Conservation (phyloP, 78 protist species). For the Paulinella micropora region DNA sequence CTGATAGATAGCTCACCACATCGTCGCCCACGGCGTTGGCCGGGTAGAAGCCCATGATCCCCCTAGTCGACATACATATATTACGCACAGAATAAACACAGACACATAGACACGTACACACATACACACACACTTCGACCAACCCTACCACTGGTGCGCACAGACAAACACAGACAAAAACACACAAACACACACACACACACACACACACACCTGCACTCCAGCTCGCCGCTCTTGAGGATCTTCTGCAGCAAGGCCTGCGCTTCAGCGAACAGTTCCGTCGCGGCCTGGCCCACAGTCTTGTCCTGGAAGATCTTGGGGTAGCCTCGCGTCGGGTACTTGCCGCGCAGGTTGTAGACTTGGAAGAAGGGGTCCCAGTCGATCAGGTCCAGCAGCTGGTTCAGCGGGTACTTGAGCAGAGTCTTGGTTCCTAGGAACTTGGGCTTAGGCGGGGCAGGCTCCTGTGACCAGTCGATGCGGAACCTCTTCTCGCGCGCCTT, state of each 20-base stretch:
- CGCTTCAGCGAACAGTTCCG: conserved; percentile 74
- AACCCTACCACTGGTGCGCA: too few relatives aligned
- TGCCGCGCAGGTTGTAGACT: conserved; percentile 70
- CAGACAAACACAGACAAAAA: too few relatives aligned
- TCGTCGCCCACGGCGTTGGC: conserved; percentile 82
- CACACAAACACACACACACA: too few relatives aligned
- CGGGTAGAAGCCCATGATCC: conserved; percentile 65
- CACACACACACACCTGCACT: too few relatives aligned
- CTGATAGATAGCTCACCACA: not conserved
- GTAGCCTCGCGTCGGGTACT: conserved; percentile 88
- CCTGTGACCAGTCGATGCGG: conserved; percentile 37
- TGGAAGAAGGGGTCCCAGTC: conserved; percentile 82
- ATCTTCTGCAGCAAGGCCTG: conserved; percentile 52
- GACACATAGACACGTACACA: too few relatives aligned
- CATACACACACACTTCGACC: too few relatives aligned
- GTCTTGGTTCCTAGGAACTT: conserved; percentile 25
- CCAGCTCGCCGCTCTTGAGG: conserved; percentile 39
- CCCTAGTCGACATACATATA: not conserved
- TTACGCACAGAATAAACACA: too few relatives aligned
- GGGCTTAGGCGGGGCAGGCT: conserved; percentile 5
- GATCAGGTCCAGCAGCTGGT: conserved; percentile 55
- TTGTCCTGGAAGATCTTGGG: conserved; percentile 89
- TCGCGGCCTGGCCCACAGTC: conserved; percentile 51
- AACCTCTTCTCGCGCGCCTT: conserved; percentile 49
- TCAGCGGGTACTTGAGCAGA: conserved; percentile 45